phyloP scores from a whole-genome alignment of 306 rosid species.

The Fragaria iinumae region DNA sequence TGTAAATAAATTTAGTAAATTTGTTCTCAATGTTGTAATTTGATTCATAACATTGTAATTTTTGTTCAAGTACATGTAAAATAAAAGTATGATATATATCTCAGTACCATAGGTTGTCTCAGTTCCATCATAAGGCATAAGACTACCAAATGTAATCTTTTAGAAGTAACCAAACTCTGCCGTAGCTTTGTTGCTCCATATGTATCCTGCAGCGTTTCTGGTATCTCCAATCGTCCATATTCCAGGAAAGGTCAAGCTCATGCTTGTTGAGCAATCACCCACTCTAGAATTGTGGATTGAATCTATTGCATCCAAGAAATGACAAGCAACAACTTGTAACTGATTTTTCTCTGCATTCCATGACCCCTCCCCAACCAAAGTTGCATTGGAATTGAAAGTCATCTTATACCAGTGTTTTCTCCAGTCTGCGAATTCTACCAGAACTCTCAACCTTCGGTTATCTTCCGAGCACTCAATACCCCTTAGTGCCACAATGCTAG shows the following conservation, averaged over 20 bases:
- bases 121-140: not conserved
- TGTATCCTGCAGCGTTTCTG: constrained; percentile 35
- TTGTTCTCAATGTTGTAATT: too few relatives aligned
- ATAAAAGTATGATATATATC: too few relatives aligned
- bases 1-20: too few relatives aligned
- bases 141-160: constrained; percentile 32
- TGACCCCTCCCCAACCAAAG: constrained; percentile 54
- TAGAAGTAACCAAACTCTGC: constrained; percentile 34
- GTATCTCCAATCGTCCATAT: constrained; percentile 38
- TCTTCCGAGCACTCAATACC: constrained; percentile 28
- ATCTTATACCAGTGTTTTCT: not conserved
- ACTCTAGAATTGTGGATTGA: constrained; percentile 33
- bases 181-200: constrained; percentile 47
- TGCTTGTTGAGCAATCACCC: constrained; percentile 45
- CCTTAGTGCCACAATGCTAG: constrained; percentile 34
- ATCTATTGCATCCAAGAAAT: constrained; percentile 13
- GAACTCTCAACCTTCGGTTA: constrained; percentile 24
- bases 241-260: constrained; percentile 39
- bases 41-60: too few relatives aligned
- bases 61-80: too few relatives aligned
- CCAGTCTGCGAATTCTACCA: constrained; percentile 24
- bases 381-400: constrained; percentile 28
- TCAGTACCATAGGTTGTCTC: too few relatives aligned
- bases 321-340: constrained; percentile 41
- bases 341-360: constrained; percentile 41